Percentiles rank a stretch among this genome's conserved stretches.
phyloP scores from a whole-genome alignment of 306 rosid species.

The Cucurbita argyrosperma region DNA sequence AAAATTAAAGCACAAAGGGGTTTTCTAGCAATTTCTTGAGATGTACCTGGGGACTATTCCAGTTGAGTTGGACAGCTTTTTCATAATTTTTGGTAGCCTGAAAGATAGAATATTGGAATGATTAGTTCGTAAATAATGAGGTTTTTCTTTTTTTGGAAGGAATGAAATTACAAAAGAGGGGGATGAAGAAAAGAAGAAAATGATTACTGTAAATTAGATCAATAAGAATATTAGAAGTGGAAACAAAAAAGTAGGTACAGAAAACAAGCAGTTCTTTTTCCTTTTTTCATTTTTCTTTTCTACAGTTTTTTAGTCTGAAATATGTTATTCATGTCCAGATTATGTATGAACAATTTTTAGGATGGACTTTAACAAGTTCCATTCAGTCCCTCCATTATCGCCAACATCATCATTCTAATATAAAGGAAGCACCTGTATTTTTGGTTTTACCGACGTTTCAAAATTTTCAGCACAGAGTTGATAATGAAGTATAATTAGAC shows the following conservation, averaged over 20 bases:
- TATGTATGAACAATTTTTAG: neutral
- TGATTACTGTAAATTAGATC: neutral
- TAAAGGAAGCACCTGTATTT: neutral
- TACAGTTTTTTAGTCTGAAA: neutral
- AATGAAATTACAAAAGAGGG: neutral
- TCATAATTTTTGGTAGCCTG: slow-evolving; percentile 93
- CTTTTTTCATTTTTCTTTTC: neutral
- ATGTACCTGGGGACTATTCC: slow-evolving; percentile 98
- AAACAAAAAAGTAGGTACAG: neutral
- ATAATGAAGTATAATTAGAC: neutral
- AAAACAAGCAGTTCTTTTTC: neutral
- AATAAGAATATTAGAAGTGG: neutral
- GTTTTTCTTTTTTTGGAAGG: neutral
- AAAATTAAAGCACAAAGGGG: neutral
- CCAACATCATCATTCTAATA: neutral
- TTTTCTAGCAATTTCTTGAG: slow-evolving; percentile 7
- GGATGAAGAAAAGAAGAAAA: neutral
- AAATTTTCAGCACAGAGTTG: neutral
- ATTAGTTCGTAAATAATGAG: neutral
- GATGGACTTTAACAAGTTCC: neutral
- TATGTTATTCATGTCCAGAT: neutral
- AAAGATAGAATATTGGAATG: slow-evolving; percentile 14
- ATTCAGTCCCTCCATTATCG: neutral
- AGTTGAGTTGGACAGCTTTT: slow-evolving; percentile 87
- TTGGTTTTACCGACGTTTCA: neutral